These are phyloP conservation scores for Zychaea mexicana DNA, from an alignment of 371 early-diverging fungal species.

Conservation along the genomic window DNA sequence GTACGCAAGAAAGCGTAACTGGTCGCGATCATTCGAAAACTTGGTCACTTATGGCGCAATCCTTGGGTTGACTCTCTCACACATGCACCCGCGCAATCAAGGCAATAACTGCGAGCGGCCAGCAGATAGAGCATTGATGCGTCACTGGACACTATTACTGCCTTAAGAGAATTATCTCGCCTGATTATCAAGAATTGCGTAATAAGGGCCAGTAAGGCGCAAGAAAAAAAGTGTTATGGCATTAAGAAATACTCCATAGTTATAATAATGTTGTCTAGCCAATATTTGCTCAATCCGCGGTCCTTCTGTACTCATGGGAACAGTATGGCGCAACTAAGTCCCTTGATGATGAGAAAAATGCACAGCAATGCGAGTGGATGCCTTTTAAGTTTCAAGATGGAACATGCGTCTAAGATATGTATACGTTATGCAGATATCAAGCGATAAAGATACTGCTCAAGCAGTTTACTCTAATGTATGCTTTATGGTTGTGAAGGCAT, in stretches of 20 bases:
- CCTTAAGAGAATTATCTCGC: background rate
- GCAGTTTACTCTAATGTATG: too few relatives aligned
- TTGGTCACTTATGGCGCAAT: conserved; percentile 13
- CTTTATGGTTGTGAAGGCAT: too few relatives aligned
- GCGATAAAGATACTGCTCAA: too few relatives aligned
- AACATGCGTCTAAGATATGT: background rate
- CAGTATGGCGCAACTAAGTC: background rate
- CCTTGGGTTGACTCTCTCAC: background rate
- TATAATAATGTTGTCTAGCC: too few relatives aligned
- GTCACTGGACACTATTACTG: too few relatives aligned
- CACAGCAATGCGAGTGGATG: too few relatives aligned
- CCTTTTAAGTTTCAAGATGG: background rate
- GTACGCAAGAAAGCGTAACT: background rate
- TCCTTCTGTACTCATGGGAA: background rate
- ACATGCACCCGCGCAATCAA: background rate
- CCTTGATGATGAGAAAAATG: background rate
- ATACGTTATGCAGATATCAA: background rate
- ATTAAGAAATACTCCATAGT: background rate
- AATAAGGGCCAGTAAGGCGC: background rate
- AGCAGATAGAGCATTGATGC: too few relatives aligned
- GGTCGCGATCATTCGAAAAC: background rate
- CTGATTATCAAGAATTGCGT: conserved; percentile 2
- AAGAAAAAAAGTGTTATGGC: background rate
- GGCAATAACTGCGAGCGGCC: too few relatives aligned
- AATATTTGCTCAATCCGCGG: background rate